These are phyloP conservation scores for Cytospora chrysosperma DNA, from an alignment of 2,329 filamentous ascomycete species.

Conservation along the genomic window DNA sequence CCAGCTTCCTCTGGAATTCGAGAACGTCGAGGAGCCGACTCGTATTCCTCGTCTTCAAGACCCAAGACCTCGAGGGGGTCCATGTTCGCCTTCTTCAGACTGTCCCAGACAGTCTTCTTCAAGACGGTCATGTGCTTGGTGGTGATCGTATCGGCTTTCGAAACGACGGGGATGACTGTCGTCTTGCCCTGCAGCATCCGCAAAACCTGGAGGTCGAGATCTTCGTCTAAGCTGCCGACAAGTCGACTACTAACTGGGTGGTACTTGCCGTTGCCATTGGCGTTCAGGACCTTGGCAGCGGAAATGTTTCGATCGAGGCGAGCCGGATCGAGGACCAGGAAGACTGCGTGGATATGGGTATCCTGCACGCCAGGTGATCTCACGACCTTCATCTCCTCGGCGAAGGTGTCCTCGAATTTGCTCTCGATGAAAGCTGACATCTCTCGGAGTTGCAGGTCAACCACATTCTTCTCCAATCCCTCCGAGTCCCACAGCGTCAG, in stretches of 20 bases:
- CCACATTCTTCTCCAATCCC: conserved; percentile 89
- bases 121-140: conserved; percentile 88
- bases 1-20: conserved; percentile 53
- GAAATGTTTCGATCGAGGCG: conserved; percentile 82
- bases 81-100: conserved; percentile 78
- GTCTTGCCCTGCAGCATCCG: conserved; percentile 89
- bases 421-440: conserved; percentile 91
- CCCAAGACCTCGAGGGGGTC: conserved; percentile 87
- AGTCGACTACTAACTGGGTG: conserved; percentile 41
- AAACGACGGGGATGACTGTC: conserved; percentile 90
- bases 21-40: conserved; percentile 49
- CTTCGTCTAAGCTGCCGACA: conserved; percentile 76
- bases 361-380: conserved; percentile 90
- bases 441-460: conserved; percentile 89
- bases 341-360: conserved; percentile 95
- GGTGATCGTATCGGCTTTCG: conserved; percentile 97
- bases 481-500: conserved; percentile 96
- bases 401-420: conserved; percentile 97
- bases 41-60: conserved; percentile 71
- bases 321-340: conserved; percentile 84
- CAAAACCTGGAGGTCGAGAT: conserved; percentile 86
- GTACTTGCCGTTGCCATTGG: conserved; percentile 52
- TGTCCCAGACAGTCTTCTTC: conserved; percentile 87
- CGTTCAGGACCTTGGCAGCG: conserved; percentile 55
- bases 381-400: conserved; percentile 95